phyloP scores from a whole-genome alignment of 805 yeast genomes.

The Cyberlindnera mycetangii region DNA sequence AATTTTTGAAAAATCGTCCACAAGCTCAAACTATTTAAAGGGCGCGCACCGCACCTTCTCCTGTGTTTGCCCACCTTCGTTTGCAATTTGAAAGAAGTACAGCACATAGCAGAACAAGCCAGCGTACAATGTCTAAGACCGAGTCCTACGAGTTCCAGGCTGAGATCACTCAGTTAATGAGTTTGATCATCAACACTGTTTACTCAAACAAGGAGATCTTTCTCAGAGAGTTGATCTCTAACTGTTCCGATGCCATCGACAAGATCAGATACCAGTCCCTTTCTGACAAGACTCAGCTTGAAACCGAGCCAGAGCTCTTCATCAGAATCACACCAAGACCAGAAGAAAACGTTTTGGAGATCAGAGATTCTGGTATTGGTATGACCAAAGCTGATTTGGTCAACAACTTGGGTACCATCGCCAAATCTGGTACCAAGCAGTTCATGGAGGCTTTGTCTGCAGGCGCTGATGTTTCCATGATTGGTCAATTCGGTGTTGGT shows the following conservation, averaged over 20 bases:
- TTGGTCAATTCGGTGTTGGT: slow-evolving; percentile 99
- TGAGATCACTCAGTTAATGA: slow-evolving; percentile 99
- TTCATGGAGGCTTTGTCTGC: slow-evolving; percentile 99
- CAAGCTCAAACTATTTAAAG: slow-evolving; percentile 4
- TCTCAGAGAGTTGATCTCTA: slow-evolving; percentile 97
- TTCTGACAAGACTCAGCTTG: slow-evolving; percentile 87
- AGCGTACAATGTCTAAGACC: slow-evolving; percentile 29
- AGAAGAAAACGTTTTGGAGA: slow-evolving; percentile 90
- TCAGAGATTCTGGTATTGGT: slow-evolving; percentile 99
- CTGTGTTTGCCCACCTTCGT: neutral
- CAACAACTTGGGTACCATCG: slow-evolving; percentile 99
- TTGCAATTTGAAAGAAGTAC: neutral
- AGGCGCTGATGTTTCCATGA: slow-evolving; percentile 99
- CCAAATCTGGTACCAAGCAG: slow-evolving; percentile 99
- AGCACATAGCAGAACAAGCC: neutral
- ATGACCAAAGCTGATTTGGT: slow-evolving; percentile 99
- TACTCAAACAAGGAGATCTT: slow-evolving; percentile 99
- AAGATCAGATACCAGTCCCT: slow-evolving; percentile 97
- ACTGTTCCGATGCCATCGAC: slow-evolving; percentile 98
- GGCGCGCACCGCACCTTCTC: slow-evolving; percentile 4
- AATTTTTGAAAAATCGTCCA: slow-evolving; percentile 9
- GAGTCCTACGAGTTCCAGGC: slow-evolving; percentile 98
- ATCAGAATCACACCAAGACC: slow-evolving; percentile 97
- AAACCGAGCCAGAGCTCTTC: slow-evolving; percentile 92
- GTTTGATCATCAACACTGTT: slow-evolving; percentile 99